phyloP scores from a whole-genome alignment of 2,329 filamentous ascomycete species.

The Aspergillus ustus region DNA sequence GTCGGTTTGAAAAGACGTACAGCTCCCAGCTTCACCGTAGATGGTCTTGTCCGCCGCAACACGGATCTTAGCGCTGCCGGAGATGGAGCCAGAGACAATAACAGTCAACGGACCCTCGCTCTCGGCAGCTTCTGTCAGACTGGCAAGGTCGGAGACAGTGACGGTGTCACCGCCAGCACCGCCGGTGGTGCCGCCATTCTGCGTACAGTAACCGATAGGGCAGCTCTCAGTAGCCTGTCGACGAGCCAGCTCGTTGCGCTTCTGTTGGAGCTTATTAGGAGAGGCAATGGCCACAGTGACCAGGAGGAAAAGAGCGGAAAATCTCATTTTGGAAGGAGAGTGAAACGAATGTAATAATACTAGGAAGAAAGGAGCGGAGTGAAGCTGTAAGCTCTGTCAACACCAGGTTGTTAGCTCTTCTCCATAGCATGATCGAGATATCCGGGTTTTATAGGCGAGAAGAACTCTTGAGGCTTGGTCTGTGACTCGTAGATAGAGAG shows the following conservation, averaged over 20 bases:
- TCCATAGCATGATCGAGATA: neutral
- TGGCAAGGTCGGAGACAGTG: constrained; percentile 58
- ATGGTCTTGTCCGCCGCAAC: constrained; percentile 58
- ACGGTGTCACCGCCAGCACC: constrained; percentile 59
- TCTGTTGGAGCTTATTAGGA: neutral
- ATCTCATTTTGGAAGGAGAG: neutral
- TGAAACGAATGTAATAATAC: neutral
- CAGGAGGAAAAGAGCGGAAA: neutral
- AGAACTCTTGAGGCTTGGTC: neutral
- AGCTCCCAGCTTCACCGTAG: constrained; percentile 41
- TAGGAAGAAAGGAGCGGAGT: neutral
- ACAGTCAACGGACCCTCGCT: constrained; percentile 53
- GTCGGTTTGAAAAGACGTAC: neutral
- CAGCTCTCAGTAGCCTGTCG: constrained; percentile 10
- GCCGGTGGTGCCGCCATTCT: constrained; percentile 59
- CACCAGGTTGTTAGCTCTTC: neutral
- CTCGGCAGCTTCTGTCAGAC: constrained; percentile 55
- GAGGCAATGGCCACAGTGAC: constrained; percentile 7
- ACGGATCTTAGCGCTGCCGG: constrained; percentile 46
- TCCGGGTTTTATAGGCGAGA: neutral
- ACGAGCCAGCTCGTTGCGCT: constrained; percentile 3
- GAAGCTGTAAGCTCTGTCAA: neutral
- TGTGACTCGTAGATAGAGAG: neutral
- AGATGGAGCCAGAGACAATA: constrained; percentile 53
- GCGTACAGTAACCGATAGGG: constrained; percentile 51